Conservation (phyloP, 2,329 filamentous ascomycete genomes). For the Colletotrichum sp. region DNA sequence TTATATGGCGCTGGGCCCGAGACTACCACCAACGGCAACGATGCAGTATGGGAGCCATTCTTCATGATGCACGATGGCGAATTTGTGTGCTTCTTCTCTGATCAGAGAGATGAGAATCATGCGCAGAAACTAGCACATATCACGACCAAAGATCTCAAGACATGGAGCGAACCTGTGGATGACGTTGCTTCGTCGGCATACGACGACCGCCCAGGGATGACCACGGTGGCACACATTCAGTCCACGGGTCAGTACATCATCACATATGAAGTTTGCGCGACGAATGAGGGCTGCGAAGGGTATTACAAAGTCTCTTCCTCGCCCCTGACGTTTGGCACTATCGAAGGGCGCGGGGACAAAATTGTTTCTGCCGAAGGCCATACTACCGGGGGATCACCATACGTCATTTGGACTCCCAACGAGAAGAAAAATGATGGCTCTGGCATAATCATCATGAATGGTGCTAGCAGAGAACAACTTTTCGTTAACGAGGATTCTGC, state of each 20-base stretch:
- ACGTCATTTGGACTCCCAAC: not conserved
- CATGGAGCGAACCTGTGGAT: conserved; percentile 60
- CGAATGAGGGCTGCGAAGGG: not conserved
- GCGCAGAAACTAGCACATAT: conserved; percentile 76
- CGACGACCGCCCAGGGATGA: conserved; percentile 27
- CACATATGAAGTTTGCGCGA: not conserved
- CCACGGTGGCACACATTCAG: not conserved
- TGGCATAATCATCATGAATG: not conserved
- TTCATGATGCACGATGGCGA: conserved; percentile 57
- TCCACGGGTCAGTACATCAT: not conserved
- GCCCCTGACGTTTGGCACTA: not conserved
- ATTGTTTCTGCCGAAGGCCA: not conserved
- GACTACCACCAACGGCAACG: conserved; percentile 65
- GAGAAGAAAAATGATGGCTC: not conserved
- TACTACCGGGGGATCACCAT: not conserved
- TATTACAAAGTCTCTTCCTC: not conserved
- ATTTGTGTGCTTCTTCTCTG: conserved; percentile 72
- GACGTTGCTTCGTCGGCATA: not conserved
- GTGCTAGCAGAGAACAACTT: not conserved
- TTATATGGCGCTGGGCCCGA: conserved; percentile 64
- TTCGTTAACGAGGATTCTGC: not conserved
- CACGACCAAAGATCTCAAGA: conserved; percentile 60
- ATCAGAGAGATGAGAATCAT: conserved; percentile 69
- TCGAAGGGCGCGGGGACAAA: not conserved
- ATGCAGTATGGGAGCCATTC: conserved; percentile 77